A percentile compares a stretch with the other conserved stretches of the same genome.
phyloP scores from a whole-genome alignment of 1,139 yeast genomes.

The Blastobotrys persicus region DNA sequence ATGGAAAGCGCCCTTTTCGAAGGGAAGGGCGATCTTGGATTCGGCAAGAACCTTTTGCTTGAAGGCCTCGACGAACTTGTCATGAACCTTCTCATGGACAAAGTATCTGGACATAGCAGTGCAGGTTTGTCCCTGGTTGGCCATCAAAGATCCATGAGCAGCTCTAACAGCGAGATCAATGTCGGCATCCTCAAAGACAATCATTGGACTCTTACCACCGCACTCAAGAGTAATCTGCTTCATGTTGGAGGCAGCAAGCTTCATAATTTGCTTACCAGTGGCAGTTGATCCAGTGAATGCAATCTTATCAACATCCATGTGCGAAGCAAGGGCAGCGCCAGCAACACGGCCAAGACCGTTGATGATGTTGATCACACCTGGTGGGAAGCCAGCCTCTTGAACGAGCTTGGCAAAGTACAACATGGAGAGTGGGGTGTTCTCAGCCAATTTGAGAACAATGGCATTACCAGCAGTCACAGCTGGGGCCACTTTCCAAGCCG shows the following conservation, averaged over 20 bases:
- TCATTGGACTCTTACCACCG: constrained; percentile 84
- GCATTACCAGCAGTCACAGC: constrained; percentile 79
- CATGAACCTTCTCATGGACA: constrained; percentile 73
- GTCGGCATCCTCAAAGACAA: constrained; percentile 71
- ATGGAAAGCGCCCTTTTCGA: constrained; percentile 66
- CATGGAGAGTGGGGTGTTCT: constrained; percentile 75
- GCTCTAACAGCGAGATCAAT: constrained; percentile 56
- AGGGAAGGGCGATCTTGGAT: constrained; percentile 71
- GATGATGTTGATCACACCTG: constrained; percentile 71
- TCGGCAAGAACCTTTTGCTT: constrained; percentile 54
- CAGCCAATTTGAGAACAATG: constrained; percentile 72
- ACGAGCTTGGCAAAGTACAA: constrained; percentile 57
- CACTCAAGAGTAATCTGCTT: constrained; percentile 79
- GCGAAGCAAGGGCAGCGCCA: constrained; percentile 70
- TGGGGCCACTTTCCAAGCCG: constrained; percentile 80
- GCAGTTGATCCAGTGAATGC: constrained; percentile 89
- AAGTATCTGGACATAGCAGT: constrained; percentile 81
- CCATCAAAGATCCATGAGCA: constrained; percentile 60
- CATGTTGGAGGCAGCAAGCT: constrained; percentile 67
- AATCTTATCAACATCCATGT: constrained; percentile 68
- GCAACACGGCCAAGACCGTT: constrained; percentile 70
- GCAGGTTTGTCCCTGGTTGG: constrained; percentile 84
- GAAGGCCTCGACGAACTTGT: constrained; percentile 56
- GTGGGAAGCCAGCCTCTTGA: constrained; percentile 71
- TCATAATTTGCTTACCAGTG: constrained; percentile 74